Base-by-base conservation (phyloP, 2,329 filamentous ascomycete species). In the Phyllosticta citriasiana region DNA sequence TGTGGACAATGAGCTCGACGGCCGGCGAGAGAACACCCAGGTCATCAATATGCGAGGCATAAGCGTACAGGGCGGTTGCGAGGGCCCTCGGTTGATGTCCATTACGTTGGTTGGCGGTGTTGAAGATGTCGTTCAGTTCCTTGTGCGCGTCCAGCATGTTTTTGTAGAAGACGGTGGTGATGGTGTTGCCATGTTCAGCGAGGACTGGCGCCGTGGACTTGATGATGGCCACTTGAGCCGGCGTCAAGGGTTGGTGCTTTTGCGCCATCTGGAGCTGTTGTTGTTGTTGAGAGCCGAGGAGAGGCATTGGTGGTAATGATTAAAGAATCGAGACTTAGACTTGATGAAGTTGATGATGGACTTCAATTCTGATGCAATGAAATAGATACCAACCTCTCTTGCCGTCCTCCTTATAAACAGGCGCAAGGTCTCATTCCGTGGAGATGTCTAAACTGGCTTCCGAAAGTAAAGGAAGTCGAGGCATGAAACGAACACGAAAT, bases 141-240 rank as follows among this genome's bases (percentile, higher is more conserved):
- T 87, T 87, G 63, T 89, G 79, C 50, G 84, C 83, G 10, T 71
- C 70, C 25, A 91, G 77, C 78, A 91, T 83, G 69, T 83, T 85
- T 64, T 79, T 78, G 78, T 92, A 91, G 77, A 92, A 91, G 65
- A 82, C 79, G n/a, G 79, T 79, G 5, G 87, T 86, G 71, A 91
- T 88, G 64, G 80, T 78, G 64, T 82, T 80, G 69, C 88, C 88
- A 69, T 90, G 84, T 64, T 86, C 79, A 24, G 80, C 80, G 2
- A 91, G 80, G 35, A 86, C 80, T 2, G 88, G 88, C 63, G 89
- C 83, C 5, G 88, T 91, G 57, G 84, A 80, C 72, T 85, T 86
- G 73, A 91, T 84, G 68, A 87, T 80, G 57, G 80, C 76, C 62
- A 82, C 78, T 75, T 91, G 86, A 56, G 80, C 76, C 26, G 80